Percentiles rank a stretch among this genome's conserved stretches.
Evolutionary conservation across 192 early-diverging fungal species (phyloP).

Genomic region (Umbelopsis vinacea): DNA sequence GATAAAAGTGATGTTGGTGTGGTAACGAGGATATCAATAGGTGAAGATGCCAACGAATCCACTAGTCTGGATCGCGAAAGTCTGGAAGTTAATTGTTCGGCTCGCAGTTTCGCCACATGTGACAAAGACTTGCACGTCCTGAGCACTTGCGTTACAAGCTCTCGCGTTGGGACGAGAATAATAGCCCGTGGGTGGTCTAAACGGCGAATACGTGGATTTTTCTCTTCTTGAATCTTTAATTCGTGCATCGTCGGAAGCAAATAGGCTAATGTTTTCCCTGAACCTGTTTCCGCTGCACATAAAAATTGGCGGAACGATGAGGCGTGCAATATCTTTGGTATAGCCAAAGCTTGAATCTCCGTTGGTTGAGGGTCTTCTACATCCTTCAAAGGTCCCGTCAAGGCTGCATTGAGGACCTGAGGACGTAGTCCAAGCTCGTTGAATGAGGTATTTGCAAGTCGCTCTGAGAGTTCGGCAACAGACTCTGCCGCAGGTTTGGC

Average conservation of each 20-base stretch:
- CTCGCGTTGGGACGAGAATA: slow-evolving; percentile 86
- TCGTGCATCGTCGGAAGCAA: slow-evolving; percentile 77
- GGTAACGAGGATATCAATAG: slow-evolving; percentile 83
- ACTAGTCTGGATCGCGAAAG: slow-evolving; percentile 50
- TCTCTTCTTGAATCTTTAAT: slow-evolving; percentile 69
- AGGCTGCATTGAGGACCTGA: slow-evolving; percentile 56
- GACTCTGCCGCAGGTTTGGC: slow-evolving; percentile 3
- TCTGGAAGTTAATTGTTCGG: slow-evolving; percentile 62
- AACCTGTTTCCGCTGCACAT: slow-evolving; percentile 88
- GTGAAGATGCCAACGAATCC: slow-evolving; percentile 54
- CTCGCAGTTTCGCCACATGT: slow-evolving; percentile 70
- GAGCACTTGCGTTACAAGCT: slow-evolving; percentile 82
- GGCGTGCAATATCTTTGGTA: slow-evolving; percentile 66
- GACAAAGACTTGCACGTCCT: slow-evolving; percentile 71
- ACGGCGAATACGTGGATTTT: slow-evolving; percentile 58
- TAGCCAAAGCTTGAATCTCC: slow-evolving; percentile 83
- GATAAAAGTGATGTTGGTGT: slow-evolving; percentile 79
- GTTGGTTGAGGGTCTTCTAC: slow-evolving; percentile 64
- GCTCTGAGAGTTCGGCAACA: slow-evolving; percentile 27
- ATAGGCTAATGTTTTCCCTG: slow-evolving; percentile 92
- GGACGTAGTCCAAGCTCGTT: slow-evolving; percentile 65
- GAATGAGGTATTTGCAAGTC: slow-evolving; percentile 49
- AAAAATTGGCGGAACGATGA: slow-evolving; percentile 56
- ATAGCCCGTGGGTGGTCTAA: slow-evolving; percentile 82
- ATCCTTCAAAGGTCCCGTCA: slow-evolving; percentile 26